Conservation (phyloP, 331 rosid genomes). For the Prunus yedoensis region DNA sequence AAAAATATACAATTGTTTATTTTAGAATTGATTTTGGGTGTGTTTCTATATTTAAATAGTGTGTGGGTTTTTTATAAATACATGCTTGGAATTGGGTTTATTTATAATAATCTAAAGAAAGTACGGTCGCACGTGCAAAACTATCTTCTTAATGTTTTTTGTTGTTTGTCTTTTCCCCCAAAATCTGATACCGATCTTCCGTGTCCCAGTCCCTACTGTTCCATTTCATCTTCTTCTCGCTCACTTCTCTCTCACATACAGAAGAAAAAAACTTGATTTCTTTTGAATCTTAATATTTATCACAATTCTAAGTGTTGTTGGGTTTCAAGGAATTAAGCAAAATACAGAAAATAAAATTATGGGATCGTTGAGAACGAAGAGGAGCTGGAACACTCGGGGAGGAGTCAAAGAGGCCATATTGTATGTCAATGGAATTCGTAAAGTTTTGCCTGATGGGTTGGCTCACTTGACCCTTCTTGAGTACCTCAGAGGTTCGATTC, state of each 20-base stretch:
- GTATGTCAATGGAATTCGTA: constrained; percentile 71
- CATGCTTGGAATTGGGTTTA: too few species aligned
- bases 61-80: too few species aligned
- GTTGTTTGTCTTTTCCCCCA: too few species aligned
- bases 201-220: not conserved
- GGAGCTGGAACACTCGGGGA: constrained; percentile 27
- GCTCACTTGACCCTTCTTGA: constrained; percentile 90
- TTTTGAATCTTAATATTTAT: not conserved
- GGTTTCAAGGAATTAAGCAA: not conserved
- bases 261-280: not conserved
- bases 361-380: constrained; percentile 70
- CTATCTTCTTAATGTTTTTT: not conserved
- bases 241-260: not conserved
- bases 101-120: too few species aligned
- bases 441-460: constrained; percentile 65
- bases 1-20: too few species aligned
- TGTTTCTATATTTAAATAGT: too few species aligned
- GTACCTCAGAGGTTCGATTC: constrained; percentile 73
- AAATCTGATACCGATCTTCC: not conserved
- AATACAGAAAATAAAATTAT: constrained; percentile 19
- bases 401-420: constrained; percentile 47
- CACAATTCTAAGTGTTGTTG: not conserved
- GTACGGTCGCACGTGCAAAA: too few species aligned
- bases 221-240: not conserved
- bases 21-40: too few species aligned